Base-by-base conservation (phyloP, 768 basidiomycete species). In the Peribolospora kevripleyi region DNA sequence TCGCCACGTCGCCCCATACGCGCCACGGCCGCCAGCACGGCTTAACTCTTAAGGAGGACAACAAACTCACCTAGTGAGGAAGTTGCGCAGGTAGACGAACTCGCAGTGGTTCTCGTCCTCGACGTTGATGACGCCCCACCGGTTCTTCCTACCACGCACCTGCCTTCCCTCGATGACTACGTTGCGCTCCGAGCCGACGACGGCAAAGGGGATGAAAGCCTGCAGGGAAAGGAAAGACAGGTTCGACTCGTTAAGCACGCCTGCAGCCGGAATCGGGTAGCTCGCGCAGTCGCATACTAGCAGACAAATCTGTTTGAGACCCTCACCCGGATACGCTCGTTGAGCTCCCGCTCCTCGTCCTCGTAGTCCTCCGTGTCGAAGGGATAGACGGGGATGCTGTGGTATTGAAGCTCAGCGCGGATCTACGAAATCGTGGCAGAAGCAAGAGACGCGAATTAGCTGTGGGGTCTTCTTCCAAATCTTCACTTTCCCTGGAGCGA, bases 81-180 rank as follows among this genome's bases (percentile, higher is more conserved):
- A 98, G 75, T 98, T 88, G 60, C 91, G 78, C 59, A 98, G 74
- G 70, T 93, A 83, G 65, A 91, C 76, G 69, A 98, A 98, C 72
- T 98, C 91, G 78, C 91, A 98, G 71, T 98, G 91, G 57, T 74
- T 74, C 69, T 84, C 82, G 66, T 95, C 84, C 69, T 98, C 91
- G 54, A 95, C 88, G 66, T 97, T 95, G 66, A 98, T 85, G 10
- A 91, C 85, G 51, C 91, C 91, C 86, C 90, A 98, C 51, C 88
- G 81, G 71, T 88, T 97, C 76, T 88, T 90, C 63, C 91, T 80
- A 1, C 87, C 91, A 39, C 90, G 81, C 54, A 97, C 88, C 7
- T 85, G 75, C 71, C 87, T 87, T 64, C 91, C 91, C 60, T 90
- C 88, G 60, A 97, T 83, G 68, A 91, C 82, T 51, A 98, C 87